Evolutionary conservation across 2,329 filamentous ascomycete genomes (phyloP), one percentile per base, ranked within the genome.

Genomic region (Pseudonectria buxi): DNA sequence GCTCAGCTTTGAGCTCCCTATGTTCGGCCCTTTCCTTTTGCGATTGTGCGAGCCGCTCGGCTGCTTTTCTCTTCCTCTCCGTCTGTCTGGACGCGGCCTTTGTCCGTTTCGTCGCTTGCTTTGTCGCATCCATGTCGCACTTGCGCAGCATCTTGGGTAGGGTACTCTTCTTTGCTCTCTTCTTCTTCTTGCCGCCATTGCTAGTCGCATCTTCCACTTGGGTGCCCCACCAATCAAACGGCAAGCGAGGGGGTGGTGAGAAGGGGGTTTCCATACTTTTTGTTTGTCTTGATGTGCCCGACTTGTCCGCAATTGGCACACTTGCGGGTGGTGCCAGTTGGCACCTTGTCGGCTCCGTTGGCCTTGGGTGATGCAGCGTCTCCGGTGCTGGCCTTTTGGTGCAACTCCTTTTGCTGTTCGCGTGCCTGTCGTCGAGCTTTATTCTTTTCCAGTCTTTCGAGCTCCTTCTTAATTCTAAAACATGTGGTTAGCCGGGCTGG

Each of bases 241-340:
- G 35, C 28, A 40, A 36, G 30, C 39, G 45, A 26, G 52, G 45
- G 46, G 55, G 47, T 40, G 54, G 57, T 43, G 52, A 53, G 38
- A 39, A 36, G 28, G 43, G 47, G 41, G 41, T 38, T 33, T 37
- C 63, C 72, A 65, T 76, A 92, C 87, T 95, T 96, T 69, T 95
- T 94, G 71, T 96, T 96, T 31, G 90, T 96, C 65, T 95, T 95
- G 71, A 98, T 98, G 57, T 98, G 92, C 24, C 92, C 92, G 36
- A 94, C 84, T 61, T 92, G 85, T 33, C 92, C 92, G 65, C 92
- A 98, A 62, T 95, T 96, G 48, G 92, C 92, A 65, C 92, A 98
- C 68, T 96, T 96, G 53, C 94, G 76, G 24, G 83, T 83, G 37
- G 86, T 94, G 42, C 81, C 79, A 31, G 67, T 74, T 40, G 69